Evolutionary conservation across 176 grass and related monocot species (phyloP).

Genomic region (Carex myosuroides): DNA sequence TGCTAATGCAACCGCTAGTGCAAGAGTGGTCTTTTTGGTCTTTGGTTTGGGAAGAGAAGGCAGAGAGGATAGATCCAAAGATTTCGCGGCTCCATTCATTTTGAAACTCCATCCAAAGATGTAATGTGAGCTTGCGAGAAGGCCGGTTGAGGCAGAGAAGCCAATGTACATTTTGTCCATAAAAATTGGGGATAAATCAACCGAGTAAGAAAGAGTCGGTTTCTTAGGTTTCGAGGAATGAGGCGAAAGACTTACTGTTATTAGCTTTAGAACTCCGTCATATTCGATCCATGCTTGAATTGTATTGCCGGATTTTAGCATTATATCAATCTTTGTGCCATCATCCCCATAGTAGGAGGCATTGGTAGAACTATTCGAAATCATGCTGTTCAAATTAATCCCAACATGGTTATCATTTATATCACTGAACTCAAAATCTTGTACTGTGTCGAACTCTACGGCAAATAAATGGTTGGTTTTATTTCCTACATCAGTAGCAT

Average conservation of each 20-base stretch:
- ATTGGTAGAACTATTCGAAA: constrained; percentile 46
- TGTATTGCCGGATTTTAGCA: constrained; percentile 33
- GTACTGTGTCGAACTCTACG: constrained; percentile 85
- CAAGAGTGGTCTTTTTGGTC: constrained; percentile 34
- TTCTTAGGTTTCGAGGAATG: constrained; percentile 30
- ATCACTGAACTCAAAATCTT: constrained; percentile 65
- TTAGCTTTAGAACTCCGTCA: constrained; percentile 43
- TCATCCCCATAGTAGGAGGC: constrained; percentile 51
- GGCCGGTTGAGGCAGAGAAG: constrained; percentile 55
- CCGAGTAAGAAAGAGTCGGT: constrained; percentile 49
- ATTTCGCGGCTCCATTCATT: constrained; percentile 43
- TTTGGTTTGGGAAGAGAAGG: constrained; percentile 49
- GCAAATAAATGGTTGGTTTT: constrained; percentile 65
- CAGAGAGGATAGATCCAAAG: constrained; percentile 47
- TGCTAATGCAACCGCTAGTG: constrained; percentile 39
- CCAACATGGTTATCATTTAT: constrained; percentile 86
- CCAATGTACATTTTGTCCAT: constrained; percentile 59
- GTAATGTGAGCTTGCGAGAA: constrained; percentile 68
- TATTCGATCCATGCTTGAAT: constrained; percentile 91
- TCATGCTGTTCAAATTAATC: constrained; percentile 57
- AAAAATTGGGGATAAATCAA: constrained; percentile 65
- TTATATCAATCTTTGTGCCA: constrained; percentile 45
- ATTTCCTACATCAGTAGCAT: constrained; percentile 49
- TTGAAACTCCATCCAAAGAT: constrained; percentile 67
- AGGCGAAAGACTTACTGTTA: constrained; percentile 65